These are phyloP conservation scores for Xylaria arbuscula DNA, from an alignment of 2,329 filamentous ascomycete species.

Conservation along the genomic window DNA sequence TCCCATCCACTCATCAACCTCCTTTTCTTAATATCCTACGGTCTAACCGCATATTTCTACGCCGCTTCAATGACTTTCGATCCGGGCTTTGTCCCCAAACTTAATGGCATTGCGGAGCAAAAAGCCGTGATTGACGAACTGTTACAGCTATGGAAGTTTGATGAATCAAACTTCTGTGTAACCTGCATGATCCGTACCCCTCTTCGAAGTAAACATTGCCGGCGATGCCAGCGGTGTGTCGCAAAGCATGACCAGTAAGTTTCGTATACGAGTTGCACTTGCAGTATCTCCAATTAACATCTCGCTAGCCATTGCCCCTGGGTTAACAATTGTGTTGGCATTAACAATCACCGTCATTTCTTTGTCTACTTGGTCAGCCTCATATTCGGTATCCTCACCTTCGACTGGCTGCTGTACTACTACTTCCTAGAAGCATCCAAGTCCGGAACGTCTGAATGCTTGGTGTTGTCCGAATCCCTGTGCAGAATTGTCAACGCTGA, in stretches of 20 bases:
- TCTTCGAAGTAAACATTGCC: constrained; percentile 94
- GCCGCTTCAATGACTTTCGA: constrained; percentile 85
- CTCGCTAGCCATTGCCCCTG: constrained; percentile 86
- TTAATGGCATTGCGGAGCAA: constrained; percentile 88
- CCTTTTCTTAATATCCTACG: constrained; percentile 73
- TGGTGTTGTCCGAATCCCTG: constrained; percentile 77
- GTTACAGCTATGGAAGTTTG: constrained; percentile 86
- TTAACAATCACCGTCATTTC: constrained; percentile 97
- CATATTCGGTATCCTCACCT: constrained; percentile 77
- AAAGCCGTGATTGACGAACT: constrained; percentile 90
- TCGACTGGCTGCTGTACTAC: constrained; percentile 77
- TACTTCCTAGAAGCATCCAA: constrained; percentile 73
- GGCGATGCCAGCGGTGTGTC: constrained; percentile 89
- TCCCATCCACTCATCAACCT: constrained; percentile 80
- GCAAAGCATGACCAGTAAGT: constrained; percentile 96
- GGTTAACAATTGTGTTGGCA: constrained; percentile 95
- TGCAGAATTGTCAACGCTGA: constrained; percentile 85
- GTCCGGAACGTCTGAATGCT: constrained; percentile 70
- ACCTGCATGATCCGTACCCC: constrained; percentile 95
- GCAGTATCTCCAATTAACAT: constrained; percentile 41
- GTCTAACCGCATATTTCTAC: constrained; percentile 86
- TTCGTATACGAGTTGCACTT: constrained; percentile 7
- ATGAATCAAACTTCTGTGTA: constrained; percentile 93
- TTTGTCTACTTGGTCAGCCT: constrained; percentile 87
- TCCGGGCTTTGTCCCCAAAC: constrained; percentile 92